Base-by-base conservation (phyloP, 306 rosid genomes). In the Abrus pulchellus region DNA sequence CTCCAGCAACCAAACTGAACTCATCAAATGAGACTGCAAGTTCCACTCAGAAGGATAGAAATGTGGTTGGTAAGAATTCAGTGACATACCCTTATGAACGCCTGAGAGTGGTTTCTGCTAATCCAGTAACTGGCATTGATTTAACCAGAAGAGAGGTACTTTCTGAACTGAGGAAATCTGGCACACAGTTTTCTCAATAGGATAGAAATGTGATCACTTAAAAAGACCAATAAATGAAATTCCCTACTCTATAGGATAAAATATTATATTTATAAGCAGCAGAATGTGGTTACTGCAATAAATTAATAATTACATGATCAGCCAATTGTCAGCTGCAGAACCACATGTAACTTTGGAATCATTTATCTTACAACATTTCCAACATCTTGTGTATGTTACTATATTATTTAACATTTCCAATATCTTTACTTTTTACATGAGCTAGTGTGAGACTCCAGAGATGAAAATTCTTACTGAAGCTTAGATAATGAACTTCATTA, bases 71-170 rank as follows among this genome's bases (percentile, higher is more conserved):
- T 60, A 79, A 72, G 55, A 88, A 77, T 75, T 48, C 75, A 62
- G 3, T 53, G 44, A 68, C 43, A 67, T 79, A 91, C 74, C 95
- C 97, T n/a, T 95, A 90, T 63, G 98, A 93, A 83, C 86, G 89
- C 28, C 74, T 95, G 53, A 86, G 79, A 60, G 90, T 93, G 78
- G 52, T 68, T 76, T 94, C 97, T 77, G 79, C 77, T 32, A 88
- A 94, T 73, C 95, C 90, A 0, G 80, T 80, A 53, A 71, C 88
- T 3, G 91, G 88, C 88, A 94, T 94, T 36, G 85, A 93, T 84
- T 79, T 89, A 76, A 90, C 94, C 56, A 91, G 71, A 85, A 86
- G 97, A 90, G 99, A 94, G 99, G 98, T 93, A 87, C 30, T 50
- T 43, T 54, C 80, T 78, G 59, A 74, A 78, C 82, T 52, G 28